Conservation (phyloP, 176 grass and related monocot genomes). For the Ensete glaucum region DNA sequence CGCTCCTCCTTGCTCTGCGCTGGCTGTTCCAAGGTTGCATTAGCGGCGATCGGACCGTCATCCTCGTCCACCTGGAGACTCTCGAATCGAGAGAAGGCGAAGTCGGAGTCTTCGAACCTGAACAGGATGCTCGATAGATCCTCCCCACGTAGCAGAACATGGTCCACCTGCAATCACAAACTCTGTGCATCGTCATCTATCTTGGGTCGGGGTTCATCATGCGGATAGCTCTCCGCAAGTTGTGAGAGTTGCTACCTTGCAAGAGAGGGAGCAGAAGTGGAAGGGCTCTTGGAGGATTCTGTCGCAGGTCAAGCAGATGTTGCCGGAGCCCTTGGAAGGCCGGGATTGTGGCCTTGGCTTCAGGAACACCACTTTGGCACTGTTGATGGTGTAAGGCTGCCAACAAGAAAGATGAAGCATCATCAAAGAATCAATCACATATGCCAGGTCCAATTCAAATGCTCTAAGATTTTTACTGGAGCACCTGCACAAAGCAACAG, state of each 20-base stretch:
- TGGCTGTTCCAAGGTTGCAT: slow-evolving; percentile 58
- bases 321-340: slow-evolving; percentile 95
- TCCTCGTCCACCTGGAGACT: slow-evolving; percentile 72
- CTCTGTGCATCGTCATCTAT: no score
- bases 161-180: slow-evolving; percentile 57
- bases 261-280: slow-evolving; percentile 96
- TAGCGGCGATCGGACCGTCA: slow-evolving; percentile 32
- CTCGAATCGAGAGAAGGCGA: slow-evolving; percentile 64
- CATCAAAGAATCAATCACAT: neutral
- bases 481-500: slow-evolving; percentile 83
- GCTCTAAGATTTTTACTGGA: no score
- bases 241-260: slow-evolving; percentile 47
- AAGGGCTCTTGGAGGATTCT: slow-evolving; percentile 98
- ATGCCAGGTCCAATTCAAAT: neutral
- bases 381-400: slow-evolving; percentile 97
- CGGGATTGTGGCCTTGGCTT: slow-evolving; percentile 88
- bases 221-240: neutral
- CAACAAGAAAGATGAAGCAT: neutral
- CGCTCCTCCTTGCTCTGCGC: slow-evolving; percentile 7
- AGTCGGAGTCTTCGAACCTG: slow-evolving; percentile 49
- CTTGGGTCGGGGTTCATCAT: no score
- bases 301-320: slow-evolving; percentile 91
- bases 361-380: slow-evolving; percentile 91
- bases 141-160: slow-evolving; percentile 74
- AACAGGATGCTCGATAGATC: slow-evolving; percentile 92